These are phyloP conservation scores for Suhomyces prunicola DNA, from an alignment of 805 yeast species.

Conservation along the genomic window DNA sequence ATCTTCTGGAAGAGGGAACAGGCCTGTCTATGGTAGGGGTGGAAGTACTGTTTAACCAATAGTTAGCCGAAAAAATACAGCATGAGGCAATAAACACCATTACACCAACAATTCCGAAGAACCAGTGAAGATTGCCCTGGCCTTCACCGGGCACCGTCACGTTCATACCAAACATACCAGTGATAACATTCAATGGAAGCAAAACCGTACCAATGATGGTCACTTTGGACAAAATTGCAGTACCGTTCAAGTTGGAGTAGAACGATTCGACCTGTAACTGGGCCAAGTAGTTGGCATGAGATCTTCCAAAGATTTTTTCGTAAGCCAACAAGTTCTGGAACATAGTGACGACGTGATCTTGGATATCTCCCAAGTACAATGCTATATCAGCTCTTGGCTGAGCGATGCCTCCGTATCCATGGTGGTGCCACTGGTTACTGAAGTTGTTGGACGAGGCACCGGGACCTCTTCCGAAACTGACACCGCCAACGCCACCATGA, in stretches of 20 bases:
- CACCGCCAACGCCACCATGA: conserved; percentile 19
- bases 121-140: conserved; percentile 13
- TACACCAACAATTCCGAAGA: conserved; percentile 22
- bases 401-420: conserved; percentile 11
- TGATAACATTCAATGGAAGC: conserved; percentile 25
- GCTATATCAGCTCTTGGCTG: conserved; percentile 32
- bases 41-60: conserved; percentile 16
- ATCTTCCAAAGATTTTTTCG: conserved; percentile 26
- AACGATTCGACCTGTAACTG: conserved; percentile 29
- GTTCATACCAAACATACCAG: conserved; percentile 29
- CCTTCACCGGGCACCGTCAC: conserved; percentile 22
- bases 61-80: conserved; percentile 21
- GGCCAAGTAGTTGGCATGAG: conserved; percentile 29
- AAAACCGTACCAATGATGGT: conserved; percentile 27
- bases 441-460: conserved; percentile 21
- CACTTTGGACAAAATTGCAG: conserved; percentile 25
- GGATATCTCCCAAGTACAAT: conserved; percentile 28
- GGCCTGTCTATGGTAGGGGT: conserved; percentile 7
- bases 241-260: conserved; percentile 23
- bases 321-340: conserved; percentile 28
- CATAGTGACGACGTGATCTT: conserved; percentile 32
- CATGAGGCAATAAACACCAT: conserved; percentile 22
- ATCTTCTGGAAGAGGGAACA: conserved; percentile 11
- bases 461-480: conserved; percentile 35
- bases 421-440: conserved; percentile 7